Conservation (phyloP, 306 rosid species). For the Glycine latifolia region DNA sequence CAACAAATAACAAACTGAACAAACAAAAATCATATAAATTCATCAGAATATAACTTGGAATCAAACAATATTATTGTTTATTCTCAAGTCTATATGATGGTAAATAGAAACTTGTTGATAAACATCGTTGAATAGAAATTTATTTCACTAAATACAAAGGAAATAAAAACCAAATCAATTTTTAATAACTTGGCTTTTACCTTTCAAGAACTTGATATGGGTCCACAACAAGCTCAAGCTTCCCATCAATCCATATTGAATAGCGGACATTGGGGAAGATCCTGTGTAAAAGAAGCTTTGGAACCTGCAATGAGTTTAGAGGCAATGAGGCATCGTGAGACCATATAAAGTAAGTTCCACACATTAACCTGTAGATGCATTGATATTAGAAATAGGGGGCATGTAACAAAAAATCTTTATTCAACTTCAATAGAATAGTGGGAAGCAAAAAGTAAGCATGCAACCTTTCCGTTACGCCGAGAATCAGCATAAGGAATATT, state of each 20-base stretch:
- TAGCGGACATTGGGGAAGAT: slow-evolving; percentile 87
- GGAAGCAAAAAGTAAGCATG: slow-evolving; percentile 34
- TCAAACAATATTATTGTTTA: slow-evolving; percentile 2
- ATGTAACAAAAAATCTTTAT: slow-evolving; percentile 15
- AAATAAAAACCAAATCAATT: slow-evolving; percentile 23
- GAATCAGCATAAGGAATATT: slow-evolving; percentile 84
- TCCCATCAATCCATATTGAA: slow-evolving; percentile 97
- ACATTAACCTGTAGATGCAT: slow-evolving; percentile 5
- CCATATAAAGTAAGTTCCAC: slow-evolving; percentile 29
- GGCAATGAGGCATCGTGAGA: slow-evolving; percentile 35
- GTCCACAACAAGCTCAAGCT: slow-evolving; percentile 84
- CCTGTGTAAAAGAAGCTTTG: slow-evolving; percentile 98
- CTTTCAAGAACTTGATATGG: slow-evolving; percentile 93
- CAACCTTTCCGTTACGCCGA: slow-evolving; percentile 97
- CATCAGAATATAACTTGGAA: slow-evolving; percentile 24
- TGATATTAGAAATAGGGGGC: slow-evolving; percentile 6
- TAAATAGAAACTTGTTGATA: slow-evolving; percentile 25
- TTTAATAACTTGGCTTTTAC: slow-evolving; percentile 49
- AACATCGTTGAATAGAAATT: slow-evolving; percentile 11
- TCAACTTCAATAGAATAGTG: slow-evolving; percentile 17
- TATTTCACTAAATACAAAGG: slow-evolving; percentile 21
- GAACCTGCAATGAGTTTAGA: slow-evolving; percentile 65
- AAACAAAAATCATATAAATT: slow-evolving; percentile 8
- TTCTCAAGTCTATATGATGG: slow-evolving; percentile 20
- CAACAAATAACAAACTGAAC: slow-evolving; percentile 10